A percentile compares a stretch with the other conserved stretches of the same genome.
Evolutionary conservation across 1,284 basidiomycete genomes (phyloP).

Genomic region (Irpex sp.): DNA sequence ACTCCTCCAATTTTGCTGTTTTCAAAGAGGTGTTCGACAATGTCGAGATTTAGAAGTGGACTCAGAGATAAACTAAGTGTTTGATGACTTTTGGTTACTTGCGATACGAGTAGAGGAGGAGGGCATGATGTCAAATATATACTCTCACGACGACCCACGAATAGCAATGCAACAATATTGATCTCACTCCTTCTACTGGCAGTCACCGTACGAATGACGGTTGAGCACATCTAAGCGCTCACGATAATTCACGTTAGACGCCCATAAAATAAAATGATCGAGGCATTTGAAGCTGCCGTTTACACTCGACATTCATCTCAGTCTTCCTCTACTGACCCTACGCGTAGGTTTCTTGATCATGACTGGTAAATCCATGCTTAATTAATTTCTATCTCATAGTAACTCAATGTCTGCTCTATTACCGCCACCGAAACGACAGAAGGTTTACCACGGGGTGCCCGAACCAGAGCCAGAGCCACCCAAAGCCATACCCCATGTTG

Average conservation of each 20-base stretch:
- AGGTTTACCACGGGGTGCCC: conserved; percentile 72
- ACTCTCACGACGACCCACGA: too few relatives aligned
- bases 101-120: too few relatives aligned
- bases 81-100: too few relatives aligned
- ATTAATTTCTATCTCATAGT: not conserved
- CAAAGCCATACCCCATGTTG: conserved; percentile 63
- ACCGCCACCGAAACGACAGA: conserved; percentile 83
- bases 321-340: not conserved
- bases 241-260: not conserved
- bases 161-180: too few relatives aligned
- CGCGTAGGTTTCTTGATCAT: not conserved
- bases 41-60: conserved; percentile 13
- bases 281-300: too few relatives aligned
- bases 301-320: not conserved
- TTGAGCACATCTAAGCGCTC: too few relatives aligned
- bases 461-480: conserved; percentile 56
- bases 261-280: conserved; percentile 1
- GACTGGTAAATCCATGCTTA: not conserved
- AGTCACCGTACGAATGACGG: too few relatives aligned
- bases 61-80: too few relatives aligned
- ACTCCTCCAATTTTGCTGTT: conserved; percentile 30
- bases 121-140: too few relatives aligned
- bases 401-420: conserved; percentile 71
- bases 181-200: too few relatives aligned
- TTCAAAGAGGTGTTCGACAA: conserved; percentile 32